Evolutionary conservation across 2,329 filamentous ascomycete genomes (phyloP), one percentile per base, ranked within the genome.

Genomic region (Sporothrix euskadiensis): DNA sequence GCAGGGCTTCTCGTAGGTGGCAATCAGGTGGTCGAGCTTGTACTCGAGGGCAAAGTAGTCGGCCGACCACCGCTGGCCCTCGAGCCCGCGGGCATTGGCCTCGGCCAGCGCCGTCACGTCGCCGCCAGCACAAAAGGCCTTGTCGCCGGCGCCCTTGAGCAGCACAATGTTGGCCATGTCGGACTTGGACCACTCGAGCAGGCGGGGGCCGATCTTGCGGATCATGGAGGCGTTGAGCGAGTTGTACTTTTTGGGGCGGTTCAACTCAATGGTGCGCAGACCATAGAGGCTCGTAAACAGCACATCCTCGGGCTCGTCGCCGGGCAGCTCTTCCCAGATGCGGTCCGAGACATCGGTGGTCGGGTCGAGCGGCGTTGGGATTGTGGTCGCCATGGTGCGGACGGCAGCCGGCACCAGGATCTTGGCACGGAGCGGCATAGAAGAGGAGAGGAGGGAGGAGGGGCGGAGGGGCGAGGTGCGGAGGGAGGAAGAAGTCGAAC

Each of bases 41-140:
- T 98, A 99, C 90, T 99, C 97, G 73, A 96, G 90, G 14, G 85
- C 93, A 81, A 99, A 99, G 86, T 97, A 99, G 70, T 94, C 90
- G 66, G 88, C 85, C 39, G 94, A 97, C 78, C 87, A 86, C 79
- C 90, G 84, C 83, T 93, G 91, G 44, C 94, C 94, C 77, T 91
- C 86, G 3, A 83, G 79, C 0, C 92, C 90, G 74, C 89, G 79
- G 80, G 87, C 83, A 81, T 97, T 98, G 81, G 89, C 88, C 75
- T 88, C 77, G 52, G 94, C 95, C 75, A 99, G 89, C 59, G 87
- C 89, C 22, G 89, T 88, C 56, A 99, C 94, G 81, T 99, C 96
- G 74, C 96, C 96, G 77, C 96, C 96, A 1, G 96, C 94, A 81
- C 96, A 99, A 78, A 99, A 91, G 32, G 95, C 93, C 82, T 89